Evolutionary conservation across 495 filamentous ascomycete genomes (phyloP).

Genomic region (Podospora conica): DNA sequence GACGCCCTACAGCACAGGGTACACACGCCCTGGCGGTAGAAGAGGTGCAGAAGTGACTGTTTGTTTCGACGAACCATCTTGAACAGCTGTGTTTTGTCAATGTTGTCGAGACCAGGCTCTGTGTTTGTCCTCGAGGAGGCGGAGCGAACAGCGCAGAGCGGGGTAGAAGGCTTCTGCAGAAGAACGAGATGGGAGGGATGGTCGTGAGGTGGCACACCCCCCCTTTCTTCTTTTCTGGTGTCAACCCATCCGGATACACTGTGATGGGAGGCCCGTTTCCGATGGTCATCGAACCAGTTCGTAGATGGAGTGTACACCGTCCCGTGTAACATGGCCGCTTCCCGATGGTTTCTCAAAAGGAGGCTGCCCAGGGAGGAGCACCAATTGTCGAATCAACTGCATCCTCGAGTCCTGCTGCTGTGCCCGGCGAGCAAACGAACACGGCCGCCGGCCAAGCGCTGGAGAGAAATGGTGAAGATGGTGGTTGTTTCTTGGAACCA

Average conservation of each 20-base stretch:
- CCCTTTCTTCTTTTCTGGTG: background rate
- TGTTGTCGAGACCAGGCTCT: background rate
- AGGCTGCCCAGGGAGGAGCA: background rate
- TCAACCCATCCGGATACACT: background rate
- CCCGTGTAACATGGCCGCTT: background rate
- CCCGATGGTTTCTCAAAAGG: background rate
- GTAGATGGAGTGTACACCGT: background rate
- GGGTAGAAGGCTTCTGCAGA: background rate
- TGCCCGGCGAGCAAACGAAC: background rate
- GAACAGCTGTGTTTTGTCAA: background rate
- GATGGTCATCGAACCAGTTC: background rate
- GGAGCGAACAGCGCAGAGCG: background rate
- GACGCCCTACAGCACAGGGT: background rate
- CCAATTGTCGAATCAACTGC: background rate
- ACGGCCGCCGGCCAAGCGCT: background rate
- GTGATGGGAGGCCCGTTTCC: background rate
- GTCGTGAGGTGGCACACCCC: slow-evolving; percentile 5
- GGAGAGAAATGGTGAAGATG: too few species aligned
- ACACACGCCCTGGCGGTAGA: background rate
- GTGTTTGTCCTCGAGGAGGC: background rate
- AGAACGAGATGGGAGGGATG: background rate
- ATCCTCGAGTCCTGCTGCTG: background rate
- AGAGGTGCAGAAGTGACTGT: background rate
- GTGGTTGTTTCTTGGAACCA: too few species aligned
- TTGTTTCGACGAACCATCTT: background rate